Evolutionary conservation across 2,329 filamentous ascomycete species (phyloP).

Genomic region (Hirsutella rhossiliensis): DNA sequence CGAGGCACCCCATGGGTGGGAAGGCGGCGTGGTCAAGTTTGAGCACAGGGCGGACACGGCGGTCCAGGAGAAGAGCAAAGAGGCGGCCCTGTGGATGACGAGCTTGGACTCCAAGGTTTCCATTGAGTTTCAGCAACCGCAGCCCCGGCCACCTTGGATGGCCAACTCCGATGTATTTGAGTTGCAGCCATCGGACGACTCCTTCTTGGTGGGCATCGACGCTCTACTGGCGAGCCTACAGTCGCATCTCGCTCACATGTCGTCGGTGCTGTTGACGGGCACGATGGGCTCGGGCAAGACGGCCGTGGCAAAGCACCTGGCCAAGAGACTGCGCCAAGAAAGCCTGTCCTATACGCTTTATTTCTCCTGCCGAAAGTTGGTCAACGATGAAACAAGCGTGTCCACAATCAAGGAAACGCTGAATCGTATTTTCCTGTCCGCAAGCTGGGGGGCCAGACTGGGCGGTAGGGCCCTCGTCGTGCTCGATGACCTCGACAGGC

Average conservation of each 20-base stretch:
- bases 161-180: slow-evolving; percentile 33
- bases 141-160: slow-evolving; percentile 51
- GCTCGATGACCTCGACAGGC: slow-evolving; percentile 82
- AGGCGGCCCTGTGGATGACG: slow-evolving; percentile 55
- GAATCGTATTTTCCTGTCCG: slow-evolving; percentile 71
- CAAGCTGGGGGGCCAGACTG: slow-evolving; percentile 80
- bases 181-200: slow-evolving; percentile 41
- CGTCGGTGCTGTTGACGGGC: slow-evolving; percentile 81
- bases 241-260: slow-evolving; percentile 69
- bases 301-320: slow-evolving; percentile 63
- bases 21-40: slow-evolving; percentile 74
- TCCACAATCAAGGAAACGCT: slow-evolving; percentile 86
- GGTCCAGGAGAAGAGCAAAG: slow-evolving; percentile 30
- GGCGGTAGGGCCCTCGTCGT: slow-evolving; percentile 78
- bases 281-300: slow-evolving; percentile 87
- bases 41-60: slow-evolving; percentile 31
- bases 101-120: slow-evolving; percentile 63
- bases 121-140: slow-evolving; percentile 65
- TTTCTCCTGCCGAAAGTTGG: slow-evolving; percentile 74
- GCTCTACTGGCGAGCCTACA: slow-evolving; percentile 58
- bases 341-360: slow-evolving; percentile 74
- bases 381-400: slow-evolving; percentile 83
- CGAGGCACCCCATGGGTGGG: slow-evolving; percentile 52
- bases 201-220: slow-evolving; percentile 75
- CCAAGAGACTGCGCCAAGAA: slow-evolving; percentile 58